Conservation (phyloP, 345 rosid species). For the Triadica sebifera region DNA sequence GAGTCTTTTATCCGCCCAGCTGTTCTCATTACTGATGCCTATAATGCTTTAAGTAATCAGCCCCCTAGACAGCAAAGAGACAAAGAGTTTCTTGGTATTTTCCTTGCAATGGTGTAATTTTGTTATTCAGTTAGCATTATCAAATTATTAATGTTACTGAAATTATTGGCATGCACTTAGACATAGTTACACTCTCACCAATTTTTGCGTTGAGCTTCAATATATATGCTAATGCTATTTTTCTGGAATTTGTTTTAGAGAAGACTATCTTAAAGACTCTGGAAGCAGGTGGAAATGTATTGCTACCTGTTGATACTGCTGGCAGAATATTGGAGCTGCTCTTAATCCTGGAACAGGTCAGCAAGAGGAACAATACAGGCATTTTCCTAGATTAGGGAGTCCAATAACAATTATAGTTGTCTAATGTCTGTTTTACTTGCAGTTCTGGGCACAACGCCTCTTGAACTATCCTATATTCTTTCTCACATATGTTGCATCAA, state of each 20-base stretch:
- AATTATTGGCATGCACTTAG: background rate
- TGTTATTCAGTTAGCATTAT: background rate
- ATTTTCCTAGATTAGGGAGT: constrained; percentile 11
- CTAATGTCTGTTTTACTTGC: constrained; percentile 42
- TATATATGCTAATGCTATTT: background rate
- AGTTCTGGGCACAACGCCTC: constrained; percentile 67
- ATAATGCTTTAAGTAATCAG: constrained; percentile 81
- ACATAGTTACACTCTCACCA: constrained; percentile 4
- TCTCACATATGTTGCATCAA: constrained; percentile 83
- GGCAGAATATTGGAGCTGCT: constrained; percentile 93
- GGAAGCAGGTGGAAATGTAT: constrained; percentile 81
- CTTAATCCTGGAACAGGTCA: constrained; percentile 87
- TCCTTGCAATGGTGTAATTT: constrained; percentile 4
- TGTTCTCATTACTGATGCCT: constrained; percentile 91
- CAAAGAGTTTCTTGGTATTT: constrained; percentile 66
- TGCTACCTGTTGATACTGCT: constrained; percentile 86
- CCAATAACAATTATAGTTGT: constrained; percentile 16
- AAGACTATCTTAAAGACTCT: constrained; percentile 63
- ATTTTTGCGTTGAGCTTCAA: constrained; percentile 8
- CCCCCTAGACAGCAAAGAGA: constrained; percentile 83
- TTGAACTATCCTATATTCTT: constrained; percentile 79
- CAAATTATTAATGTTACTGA: background rate
- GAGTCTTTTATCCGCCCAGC: constrained; percentile 94
- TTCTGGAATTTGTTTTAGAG: constrained; percentile 29
- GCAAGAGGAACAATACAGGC: constrained; percentile 1